Evolutionary conservation across 495 filamentous ascomycete species (phyloP).

Genomic region (Hyaloscypha bicolor): DNA sequence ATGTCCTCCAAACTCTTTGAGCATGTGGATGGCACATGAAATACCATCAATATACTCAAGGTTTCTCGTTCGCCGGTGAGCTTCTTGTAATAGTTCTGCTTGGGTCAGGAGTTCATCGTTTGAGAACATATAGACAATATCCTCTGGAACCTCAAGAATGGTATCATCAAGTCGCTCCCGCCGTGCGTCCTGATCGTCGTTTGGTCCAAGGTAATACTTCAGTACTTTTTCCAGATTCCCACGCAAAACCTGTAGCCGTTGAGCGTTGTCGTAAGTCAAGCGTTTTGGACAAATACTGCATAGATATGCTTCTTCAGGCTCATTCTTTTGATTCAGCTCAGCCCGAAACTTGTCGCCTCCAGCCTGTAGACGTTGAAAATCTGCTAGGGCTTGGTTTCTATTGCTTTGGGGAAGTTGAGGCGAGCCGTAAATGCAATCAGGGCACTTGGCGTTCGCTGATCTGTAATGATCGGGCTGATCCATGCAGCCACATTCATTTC

Average conservation of each 20-base stretch:
- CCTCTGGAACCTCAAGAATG: background rate
- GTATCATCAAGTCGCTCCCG: background rate
- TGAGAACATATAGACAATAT: background rate
- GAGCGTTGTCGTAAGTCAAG: background rate
- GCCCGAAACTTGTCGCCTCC: background rate
- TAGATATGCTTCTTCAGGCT: background rate
- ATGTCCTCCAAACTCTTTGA: background rate
- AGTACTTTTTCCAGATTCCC: background rate
- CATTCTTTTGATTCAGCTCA: background rate
- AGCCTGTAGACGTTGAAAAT: background rate
- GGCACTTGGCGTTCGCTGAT: background rate
- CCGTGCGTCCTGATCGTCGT: background rate
- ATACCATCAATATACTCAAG: background rate
- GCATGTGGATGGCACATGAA: background rate
- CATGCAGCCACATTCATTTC: background rate
- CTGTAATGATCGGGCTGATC: background rate
- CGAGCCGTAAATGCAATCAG: background rate
- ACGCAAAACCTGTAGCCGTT: background rate
- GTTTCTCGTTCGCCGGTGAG: background rate
- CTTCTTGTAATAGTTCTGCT: background rate
- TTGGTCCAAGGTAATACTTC: background rate
- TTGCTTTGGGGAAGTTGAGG: background rate
- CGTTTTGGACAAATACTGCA: background rate
- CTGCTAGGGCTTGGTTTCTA: background rate
- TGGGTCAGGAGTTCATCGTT: background rate